Evolutionary conservation across 78 protist genomes (phyloP).

Genomic region (Dictyostelium capitatum): DNA sequence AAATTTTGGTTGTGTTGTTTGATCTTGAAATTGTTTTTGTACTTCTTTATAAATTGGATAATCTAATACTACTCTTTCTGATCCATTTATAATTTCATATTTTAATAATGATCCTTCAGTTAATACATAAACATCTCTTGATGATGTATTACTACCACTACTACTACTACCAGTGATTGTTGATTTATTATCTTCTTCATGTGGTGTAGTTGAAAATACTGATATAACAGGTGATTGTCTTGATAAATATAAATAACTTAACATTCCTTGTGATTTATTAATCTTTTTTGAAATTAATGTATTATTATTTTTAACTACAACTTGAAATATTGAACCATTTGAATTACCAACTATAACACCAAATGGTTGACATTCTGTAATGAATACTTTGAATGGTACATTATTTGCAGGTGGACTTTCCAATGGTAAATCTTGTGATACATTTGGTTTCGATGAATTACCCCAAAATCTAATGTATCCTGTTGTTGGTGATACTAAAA

Average conservation of each 20-base stretch:
- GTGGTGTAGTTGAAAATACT: not conserved
- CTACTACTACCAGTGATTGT: not conserved
- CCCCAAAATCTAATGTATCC: constrained; percentile 44
- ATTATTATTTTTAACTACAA: not conserved
- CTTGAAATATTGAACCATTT: constrained; percentile 38
- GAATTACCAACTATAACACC: constrained; percentile 59
- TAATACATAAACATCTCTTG: constrained; percentile 22
- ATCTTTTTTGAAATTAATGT: constrained; percentile 26
- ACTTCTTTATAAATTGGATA: constrained; percentile 9
- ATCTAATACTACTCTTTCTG: constrained; percentile 34
- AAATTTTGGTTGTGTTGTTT: not conserved
- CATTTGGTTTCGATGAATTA: constrained; percentile 40
- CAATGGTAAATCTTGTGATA: constrained; percentile 29
- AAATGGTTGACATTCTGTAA: constrained; percentile 39
- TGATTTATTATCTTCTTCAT: not conserved
- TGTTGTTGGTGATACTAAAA: constrained; percentile 1
- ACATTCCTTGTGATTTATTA: constrained; percentile 58
- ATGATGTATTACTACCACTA: not conserved
- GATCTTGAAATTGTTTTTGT: constrained; percentile 12
- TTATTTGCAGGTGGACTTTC: not conserved
- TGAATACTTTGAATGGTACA: constrained; percentile 2
- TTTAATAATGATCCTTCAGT: constrained; percentile 49
- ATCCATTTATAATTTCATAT: constrained; percentile 48
- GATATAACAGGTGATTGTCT: constrained; percentile 39
- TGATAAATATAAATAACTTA: constrained; percentile 40